phyloP scores from a whole-genome alignment of 176 grass and related monocot species.

The Triticum turgidum region DNA sequence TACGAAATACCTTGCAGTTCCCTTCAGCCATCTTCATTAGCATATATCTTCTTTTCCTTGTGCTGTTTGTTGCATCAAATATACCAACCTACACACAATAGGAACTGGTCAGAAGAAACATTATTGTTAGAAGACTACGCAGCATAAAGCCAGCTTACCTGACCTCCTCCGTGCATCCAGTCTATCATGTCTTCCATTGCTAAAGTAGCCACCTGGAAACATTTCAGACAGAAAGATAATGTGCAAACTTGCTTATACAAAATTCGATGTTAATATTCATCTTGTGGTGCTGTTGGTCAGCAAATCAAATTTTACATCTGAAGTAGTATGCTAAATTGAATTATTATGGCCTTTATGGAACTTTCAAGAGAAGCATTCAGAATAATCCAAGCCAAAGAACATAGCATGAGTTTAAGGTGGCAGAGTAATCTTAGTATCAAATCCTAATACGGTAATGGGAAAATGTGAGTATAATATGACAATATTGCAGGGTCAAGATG shows the following conservation, averaged over 20 bases:
- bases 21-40: constrained; percentile 98
- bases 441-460: no score
- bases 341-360: background rate
- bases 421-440: no score
- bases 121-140: constrained; percentile 38
- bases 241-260: constrained; percentile 23
- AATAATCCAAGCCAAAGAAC: no score
- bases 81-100: constrained; percentile 78
- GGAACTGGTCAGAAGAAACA: constrained; percentile 19
- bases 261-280: constrained; percentile 9
- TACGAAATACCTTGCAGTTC: constrained; percentile 82
- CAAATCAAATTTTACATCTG: constrained; percentile 23
- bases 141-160: constrained; percentile 61
- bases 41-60: constrained; percentile 74
- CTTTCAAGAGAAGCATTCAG: no score
- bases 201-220: constrained; percentile 82
- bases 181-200: constrained; percentile 99
- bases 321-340: constrained; percentile 10
- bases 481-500: no score
- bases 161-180: constrained; percentile 94
- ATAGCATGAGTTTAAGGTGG: no score
- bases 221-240: constrained; percentile 19
- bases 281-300: background rate
- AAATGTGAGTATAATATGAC: no score
- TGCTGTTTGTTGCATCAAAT: constrained; percentile 99